Evolutionary conservation across 768 basidiomycete species (phyloP), one percentile per base, ranked within the genome.

Genomic region (Lactifluus rugatus): DNA sequence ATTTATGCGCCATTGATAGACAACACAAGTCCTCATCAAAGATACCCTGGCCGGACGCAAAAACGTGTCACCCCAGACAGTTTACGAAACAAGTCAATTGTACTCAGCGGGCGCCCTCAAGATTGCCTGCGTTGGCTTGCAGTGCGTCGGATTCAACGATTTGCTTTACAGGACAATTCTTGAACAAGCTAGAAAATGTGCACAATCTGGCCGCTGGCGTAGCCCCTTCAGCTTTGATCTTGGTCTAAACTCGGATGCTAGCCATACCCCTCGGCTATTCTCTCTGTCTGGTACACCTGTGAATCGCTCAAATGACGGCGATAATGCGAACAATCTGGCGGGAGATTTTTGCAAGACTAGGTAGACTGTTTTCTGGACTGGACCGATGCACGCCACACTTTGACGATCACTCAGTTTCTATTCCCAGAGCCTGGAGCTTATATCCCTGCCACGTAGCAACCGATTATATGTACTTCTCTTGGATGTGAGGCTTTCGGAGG

Each of bases 61-160:
- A 70, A 88, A 87, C 67, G 80, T 79, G 19, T 87, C 87, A 1
- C 87, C 88, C 17, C 86, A 88, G 68, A 88, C 85, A 64, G 70
- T 82, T 26, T 89, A 89, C 71, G 88, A 90, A 68, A 81, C 80
- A 0, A 72, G 75, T 1, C 87, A 90, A 67, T 77, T 89, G 32
- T 90, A 89, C 66, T 74, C 78, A 5, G 83, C 75, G 1, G 87
- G 88, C 2, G 87, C 87, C 25, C 76, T 90, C 48, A 83, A 80
- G 60, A 79, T 87, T 23, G 84, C 83, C 14, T 89, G 87, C 63
- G 71, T 90, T 56, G 88, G 80, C 4, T 71, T 90, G 48, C 84
- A 85, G 62, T 90, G 88, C 67, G 76, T 87, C 52, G 84, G 87
- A 2, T 90, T 89, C 76, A 87, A 81, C 69, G 76, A 81, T 56